Conservation (phyloP, 1,139 yeast genomes). For the Lodderomyces parapsilosis region DNA sequence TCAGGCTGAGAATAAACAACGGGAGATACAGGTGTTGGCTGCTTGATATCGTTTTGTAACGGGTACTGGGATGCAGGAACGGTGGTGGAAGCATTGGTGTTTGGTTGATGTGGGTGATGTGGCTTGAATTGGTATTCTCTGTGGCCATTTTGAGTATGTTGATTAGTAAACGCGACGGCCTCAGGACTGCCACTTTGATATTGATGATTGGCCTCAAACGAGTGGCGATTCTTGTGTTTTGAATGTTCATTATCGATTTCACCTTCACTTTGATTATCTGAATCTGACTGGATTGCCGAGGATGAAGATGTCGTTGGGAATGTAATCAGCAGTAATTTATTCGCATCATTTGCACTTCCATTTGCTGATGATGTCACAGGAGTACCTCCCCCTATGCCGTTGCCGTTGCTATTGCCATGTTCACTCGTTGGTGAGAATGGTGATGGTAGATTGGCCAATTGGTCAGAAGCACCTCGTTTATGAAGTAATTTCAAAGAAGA, state of each 20-base stretch:
- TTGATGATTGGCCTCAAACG: background rate
- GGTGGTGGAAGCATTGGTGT: too few species aligned
- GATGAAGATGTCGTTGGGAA: background rate
- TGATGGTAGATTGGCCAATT: constrained; percentile 4
- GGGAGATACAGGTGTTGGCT: background rate
- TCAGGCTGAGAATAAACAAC: background rate
- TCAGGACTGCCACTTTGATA: too few species aligned
- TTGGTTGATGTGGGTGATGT: background rate
- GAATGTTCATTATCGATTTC: background rate
- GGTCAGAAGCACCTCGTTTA: constrained; percentile 10
- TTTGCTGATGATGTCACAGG: background rate
- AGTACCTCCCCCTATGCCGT: background rate
- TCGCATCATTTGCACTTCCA: background rate
- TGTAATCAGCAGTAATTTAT: background rate
- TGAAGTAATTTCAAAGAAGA: background rate
- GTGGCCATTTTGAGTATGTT: background rate
- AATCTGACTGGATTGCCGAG: background rate
- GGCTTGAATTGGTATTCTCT: background rate
- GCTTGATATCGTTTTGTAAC: background rate
- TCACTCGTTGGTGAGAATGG: constrained; percentile 12
- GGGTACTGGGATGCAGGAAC: background rate
- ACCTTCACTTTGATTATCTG: background rate
- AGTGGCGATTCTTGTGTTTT: background rate
- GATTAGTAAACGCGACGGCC: too few species aligned
- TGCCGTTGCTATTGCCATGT: background rate